Evolutionary conservation across 371 early-diverging fungal species (phyloP).

Genomic region (Circinella umbellata): DNA sequence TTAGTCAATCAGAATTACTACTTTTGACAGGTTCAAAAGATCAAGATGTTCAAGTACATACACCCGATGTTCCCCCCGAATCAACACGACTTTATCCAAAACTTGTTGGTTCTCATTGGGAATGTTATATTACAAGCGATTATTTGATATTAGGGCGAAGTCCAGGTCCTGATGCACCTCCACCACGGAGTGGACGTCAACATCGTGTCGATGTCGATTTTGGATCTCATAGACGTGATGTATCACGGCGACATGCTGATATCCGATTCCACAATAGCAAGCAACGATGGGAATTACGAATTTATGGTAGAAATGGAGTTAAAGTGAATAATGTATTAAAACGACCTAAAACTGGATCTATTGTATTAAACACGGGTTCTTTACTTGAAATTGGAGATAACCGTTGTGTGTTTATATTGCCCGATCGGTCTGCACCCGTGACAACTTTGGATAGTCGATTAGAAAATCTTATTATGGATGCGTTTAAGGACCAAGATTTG

Average conservation of each 20-base stretch:
- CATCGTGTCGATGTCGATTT: constrained; percentile 40
- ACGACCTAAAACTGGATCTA: constrained; percentile 28
- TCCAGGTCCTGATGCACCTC: constrained; percentile 14
- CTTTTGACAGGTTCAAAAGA: constrained; percentile 38
- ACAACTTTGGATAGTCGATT: constrained; percentile 19
- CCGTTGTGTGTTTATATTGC: constrained; percentile 45
- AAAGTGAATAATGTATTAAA: constrained; percentile 38
- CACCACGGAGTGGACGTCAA: neutral
- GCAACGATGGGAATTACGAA: constrained; percentile 43
- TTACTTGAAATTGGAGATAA: constrained; percentile 40
- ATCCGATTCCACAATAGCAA: constrained; percentile 32
- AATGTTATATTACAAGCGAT: constrained; percentile 41
- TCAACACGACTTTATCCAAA: constrained; percentile 42
- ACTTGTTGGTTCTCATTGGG: constrained; percentile 48
- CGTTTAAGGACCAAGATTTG: neutral
- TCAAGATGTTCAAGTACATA: constrained; percentile 31
- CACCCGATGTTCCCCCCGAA: constrained; percentile 29
- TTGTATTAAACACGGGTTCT: constrained; percentile 32
- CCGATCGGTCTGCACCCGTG: constrained; percentile 16
- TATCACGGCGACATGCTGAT: constrained; percentile 51
- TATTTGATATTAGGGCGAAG: constrained; percentile 42
- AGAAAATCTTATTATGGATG: constrained; percentile 20
- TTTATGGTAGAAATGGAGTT: constrained; percentile 48
- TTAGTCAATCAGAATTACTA: constrained; percentile 32
- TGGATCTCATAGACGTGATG: constrained; percentile 35